phyloP scores from a whole-genome alignment of 768 basidiomycete genomes.

The Terana coerulea region DNA sequence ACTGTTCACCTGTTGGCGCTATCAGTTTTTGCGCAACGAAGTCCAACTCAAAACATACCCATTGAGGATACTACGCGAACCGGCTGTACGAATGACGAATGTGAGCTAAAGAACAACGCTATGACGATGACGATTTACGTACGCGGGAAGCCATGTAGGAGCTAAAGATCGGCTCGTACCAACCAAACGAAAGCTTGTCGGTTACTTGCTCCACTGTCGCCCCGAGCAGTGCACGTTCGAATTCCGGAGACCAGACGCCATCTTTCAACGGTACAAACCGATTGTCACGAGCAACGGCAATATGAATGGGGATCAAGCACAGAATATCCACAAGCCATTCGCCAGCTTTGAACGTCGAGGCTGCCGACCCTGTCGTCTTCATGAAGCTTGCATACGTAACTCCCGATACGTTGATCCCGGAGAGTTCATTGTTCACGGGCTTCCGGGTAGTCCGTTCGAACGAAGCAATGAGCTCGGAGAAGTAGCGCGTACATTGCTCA shows the following conservation, averaged over 20 bases:
- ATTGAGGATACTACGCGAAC: constrained; percentile 65
- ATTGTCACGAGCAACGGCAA: constrained; percentile 57
- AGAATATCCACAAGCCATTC: constrained; percentile 62
- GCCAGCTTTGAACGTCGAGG: constrained; percentile 43
- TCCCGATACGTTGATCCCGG: constrained; percentile 33
- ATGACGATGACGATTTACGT: constrained; percentile 4
- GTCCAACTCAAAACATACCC: constrained; percentile 33
- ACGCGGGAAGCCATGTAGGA: constrained; percentile 60
- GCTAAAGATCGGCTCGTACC: constrained; percentile 63
- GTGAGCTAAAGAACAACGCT: not conserved
- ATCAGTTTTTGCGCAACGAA: not conserved
- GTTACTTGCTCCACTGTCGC: constrained; percentile 57
- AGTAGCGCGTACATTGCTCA: constrained; percentile 37
- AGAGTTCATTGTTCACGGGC: constrained; percentile 44
- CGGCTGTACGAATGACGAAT: constrained; percentile 33
- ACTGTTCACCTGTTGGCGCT: constrained; percentile 49
- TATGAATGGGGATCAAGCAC: constrained; percentile 62
- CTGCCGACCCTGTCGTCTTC: constrained; percentile 12
- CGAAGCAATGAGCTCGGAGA: constrained; percentile 36
- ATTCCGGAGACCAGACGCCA: constrained; percentile 44
- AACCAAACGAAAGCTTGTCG: constrained; percentile 52
- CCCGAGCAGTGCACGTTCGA: constrained; percentile 52
- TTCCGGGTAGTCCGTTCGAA: constrained; percentile 52
- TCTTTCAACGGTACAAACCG: constrained; percentile 60
- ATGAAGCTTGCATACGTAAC: constrained; percentile 27